A percentile compares a stretch with the other conserved stretches of the same genome.
Conservation (phyloP, 1,284 basidiomycete genomes). For the Trichosporon inkin region DNA sequence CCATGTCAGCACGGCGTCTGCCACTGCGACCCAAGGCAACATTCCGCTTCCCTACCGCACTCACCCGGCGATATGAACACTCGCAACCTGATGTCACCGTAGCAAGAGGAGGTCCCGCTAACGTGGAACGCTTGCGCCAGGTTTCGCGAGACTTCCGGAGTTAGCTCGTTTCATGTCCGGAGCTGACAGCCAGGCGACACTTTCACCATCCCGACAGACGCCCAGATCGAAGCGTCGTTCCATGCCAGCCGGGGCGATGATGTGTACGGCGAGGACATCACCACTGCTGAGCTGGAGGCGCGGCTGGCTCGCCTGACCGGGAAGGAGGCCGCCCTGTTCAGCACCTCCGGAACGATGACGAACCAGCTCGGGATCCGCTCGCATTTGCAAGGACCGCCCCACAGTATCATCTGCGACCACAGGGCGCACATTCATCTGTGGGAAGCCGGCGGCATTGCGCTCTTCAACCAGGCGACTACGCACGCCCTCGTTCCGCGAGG, state of each 20-base stretch:
- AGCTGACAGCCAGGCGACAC: constrained; percentile 50
- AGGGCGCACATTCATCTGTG: constrained; percentile 68
- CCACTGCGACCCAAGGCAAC: background rate
- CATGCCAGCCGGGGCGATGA: constrained; percentile 56
- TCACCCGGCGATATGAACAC: background rate
- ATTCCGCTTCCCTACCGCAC: background rate
- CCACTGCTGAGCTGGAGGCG: constrained; percentile 66
- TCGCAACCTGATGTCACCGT: constrained; percentile 26
- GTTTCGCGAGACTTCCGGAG: constrained; percentile 51
- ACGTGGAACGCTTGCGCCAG: constrained; percentile 39
- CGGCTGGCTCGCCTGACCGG: constrained; percentile 75
- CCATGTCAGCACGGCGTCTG: background rate
- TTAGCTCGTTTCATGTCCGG: constrained; percentile 19
- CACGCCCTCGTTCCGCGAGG: constrained; percentile 42
- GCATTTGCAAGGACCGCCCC: constrained; percentile 83
- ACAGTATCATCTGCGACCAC: constrained; percentile 72
- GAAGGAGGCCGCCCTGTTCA: constrained; percentile 71
- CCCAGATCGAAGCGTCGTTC: constrained; percentile 52
- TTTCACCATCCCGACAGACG: constrained; percentile 53
- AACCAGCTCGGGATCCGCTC: constrained; percentile 79
- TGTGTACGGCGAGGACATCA: constrained; percentile 53
- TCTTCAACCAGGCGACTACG: constrained; percentile 80
- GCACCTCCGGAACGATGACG: constrained; percentile 88
- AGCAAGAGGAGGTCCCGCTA: constrained; percentile 41
- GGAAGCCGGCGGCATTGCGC: constrained; percentile 73